phyloP scores from a whole-genome alignment of 2,329 filamentous ascomycete genomes.

The Endocalyx cinctus region DNA sequence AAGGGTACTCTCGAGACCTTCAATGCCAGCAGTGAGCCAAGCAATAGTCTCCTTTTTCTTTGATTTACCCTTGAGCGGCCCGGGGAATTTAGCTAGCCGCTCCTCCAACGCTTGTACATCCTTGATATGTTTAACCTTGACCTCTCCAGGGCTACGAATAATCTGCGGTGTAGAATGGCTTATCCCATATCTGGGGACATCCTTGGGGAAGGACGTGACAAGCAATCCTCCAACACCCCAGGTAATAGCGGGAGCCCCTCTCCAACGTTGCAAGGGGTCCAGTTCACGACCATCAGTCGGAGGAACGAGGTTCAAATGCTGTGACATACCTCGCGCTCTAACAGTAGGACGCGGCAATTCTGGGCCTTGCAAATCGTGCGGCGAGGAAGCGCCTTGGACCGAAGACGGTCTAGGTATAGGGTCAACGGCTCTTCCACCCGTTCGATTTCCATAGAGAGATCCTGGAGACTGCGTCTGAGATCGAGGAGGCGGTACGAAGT shows the following conservation, averaged over 20 bases:
- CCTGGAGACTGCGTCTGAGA: conserved; percentile 61
- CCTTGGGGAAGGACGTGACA: conserved; percentile 81
- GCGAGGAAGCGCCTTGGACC: conserved; percentile 41
- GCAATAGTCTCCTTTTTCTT: conserved; percentile 91
- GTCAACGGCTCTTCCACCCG: conserved; percentile 31
- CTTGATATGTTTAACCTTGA: conserved; percentile 72
- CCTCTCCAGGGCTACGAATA: conserved; percentile 74
- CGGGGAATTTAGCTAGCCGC: conserved; percentile 76
- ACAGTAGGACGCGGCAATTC: conserved; percentile 22
- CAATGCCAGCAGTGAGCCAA: conserved; percentile 78
- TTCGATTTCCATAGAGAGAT: conserved; percentile 36
- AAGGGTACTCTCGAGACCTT: conserved; percentile 59
- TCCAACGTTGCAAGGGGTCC: conserved; percentile 86
- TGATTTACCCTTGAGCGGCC: conserved; percentile 79
- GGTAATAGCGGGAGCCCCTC: conserved; percentile 76
- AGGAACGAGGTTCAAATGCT: conserved; percentile 53
- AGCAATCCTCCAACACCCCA: conserved; percentile 86
- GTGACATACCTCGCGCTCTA: conserved; percentile 48
- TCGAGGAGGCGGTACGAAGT: conserved; percentile 53
- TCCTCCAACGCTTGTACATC: conserved; percentile 69
- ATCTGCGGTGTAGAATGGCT: conserved; percentile 71
- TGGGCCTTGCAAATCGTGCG: conserved; percentile 17
- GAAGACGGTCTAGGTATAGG: conserved; percentile 51
- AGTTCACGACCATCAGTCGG: conserved; percentile 63
- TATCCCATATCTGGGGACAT: conserved; percentile 79